These are phyloP conservation scores for Microdochium bolleyi DNA, from an alignment of 2,329 filamentous ascomycete genomes.

Conservation along the genomic window DNA sequence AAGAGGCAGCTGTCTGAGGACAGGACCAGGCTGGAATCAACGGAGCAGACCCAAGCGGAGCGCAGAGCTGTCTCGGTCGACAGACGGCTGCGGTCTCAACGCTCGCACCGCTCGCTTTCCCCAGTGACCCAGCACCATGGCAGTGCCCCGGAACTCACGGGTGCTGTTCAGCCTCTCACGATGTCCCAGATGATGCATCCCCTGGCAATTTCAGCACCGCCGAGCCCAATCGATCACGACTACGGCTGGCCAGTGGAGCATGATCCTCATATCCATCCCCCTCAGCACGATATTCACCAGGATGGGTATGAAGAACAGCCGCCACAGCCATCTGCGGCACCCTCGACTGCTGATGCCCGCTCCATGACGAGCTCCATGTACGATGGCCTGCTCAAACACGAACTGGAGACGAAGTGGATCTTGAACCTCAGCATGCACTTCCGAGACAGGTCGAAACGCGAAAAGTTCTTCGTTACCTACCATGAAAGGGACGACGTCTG, in stretches of 20 bases:
- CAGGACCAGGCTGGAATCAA: constrained; percentile 62
- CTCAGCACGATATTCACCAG: constrained; percentile 12
- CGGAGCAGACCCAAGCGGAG: constrained; percentile 55
- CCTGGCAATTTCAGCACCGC: constrained; percentile 4
- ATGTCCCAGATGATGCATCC: constrained; percentile 9
- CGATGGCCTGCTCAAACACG: constrained; percentile 62
- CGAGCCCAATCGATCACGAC: constrained; percentile 9
- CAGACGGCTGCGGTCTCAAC: constrained; percentile 25
- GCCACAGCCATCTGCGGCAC: constrained; percentile 7
- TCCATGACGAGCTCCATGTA: constrained; percentile 47
- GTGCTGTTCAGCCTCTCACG: constrained; percentile 16
- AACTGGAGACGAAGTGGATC: constrained; percentile 87
- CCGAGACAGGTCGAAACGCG: constrained; percentile 80
- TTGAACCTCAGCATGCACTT: constrained; percentile 98
- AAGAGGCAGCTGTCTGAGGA: constrained; percentile 76
- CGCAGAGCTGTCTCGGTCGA: constrained; percentile 65
- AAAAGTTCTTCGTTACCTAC: constrained; percentile 98
- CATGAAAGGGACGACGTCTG: constrained; percentile 72
- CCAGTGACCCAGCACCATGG: constrained; percentile 24
- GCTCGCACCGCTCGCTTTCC: constrained; percentile 25
- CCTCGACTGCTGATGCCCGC: constrained; percentile 28
- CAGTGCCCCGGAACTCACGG: constrained; percentile 39
- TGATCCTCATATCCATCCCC: constrained; percentile 8
- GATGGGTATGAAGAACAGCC: constrained; percentile 17
- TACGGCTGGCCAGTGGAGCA: constrained; percentile 8